Evolutionary conservation across 2,329 filamentous ascomycete species (phyloP), one percentile per base, ranked within the genome.

Genomic region (Scleromitrula shiraiana): DNA sequence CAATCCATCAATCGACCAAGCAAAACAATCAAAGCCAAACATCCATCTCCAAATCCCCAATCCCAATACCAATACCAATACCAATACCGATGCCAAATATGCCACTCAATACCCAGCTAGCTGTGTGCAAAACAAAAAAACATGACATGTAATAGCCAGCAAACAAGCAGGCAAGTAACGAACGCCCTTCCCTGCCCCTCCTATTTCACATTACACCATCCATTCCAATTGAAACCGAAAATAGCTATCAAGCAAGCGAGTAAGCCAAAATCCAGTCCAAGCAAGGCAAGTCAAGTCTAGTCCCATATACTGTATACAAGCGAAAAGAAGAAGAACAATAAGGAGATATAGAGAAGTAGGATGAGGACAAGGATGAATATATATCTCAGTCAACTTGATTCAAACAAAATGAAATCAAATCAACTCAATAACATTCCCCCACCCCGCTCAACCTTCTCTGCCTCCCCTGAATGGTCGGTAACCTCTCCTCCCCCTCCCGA

Each of bases 391-490:
- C n/a, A n/a, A n/a, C n/a, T n/a, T n/a, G n/a, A n/a, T n/a, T n/a
- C n/a, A n/a, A n/a, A n/a, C n/a, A n/a, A n/a, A n/a, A n/a, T n/a
- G n/a, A n/a, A 33, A 33, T 17, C 30, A 7, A 5, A n/a, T 23
- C 22, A 32, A 50, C 49, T 44, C 66, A 79, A 62, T 73, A 79
- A n/a, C 74, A 77, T 64, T 80, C 76, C 35, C 76, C 76, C 38
- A 77, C 65, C 49, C 75, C 73, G 62, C 68, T 74, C 59, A 74
- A 65, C 57, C 73, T 73, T 54, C 74, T 66, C 46, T 71, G 57
- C 41, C 60, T 30, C 17, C 26, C 26, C 32, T 23, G 2, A 33
- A 36, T 17, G 43, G 19, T 39, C 29, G 17, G 20, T 35, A 36
- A 50, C n/a, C 53, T 49, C 6, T 60, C 59, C 5, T 55, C 55